Evolutionary conservation across 805 yeast genomes (phyloP).

Genomic region (Candida suzukii): DNA sequence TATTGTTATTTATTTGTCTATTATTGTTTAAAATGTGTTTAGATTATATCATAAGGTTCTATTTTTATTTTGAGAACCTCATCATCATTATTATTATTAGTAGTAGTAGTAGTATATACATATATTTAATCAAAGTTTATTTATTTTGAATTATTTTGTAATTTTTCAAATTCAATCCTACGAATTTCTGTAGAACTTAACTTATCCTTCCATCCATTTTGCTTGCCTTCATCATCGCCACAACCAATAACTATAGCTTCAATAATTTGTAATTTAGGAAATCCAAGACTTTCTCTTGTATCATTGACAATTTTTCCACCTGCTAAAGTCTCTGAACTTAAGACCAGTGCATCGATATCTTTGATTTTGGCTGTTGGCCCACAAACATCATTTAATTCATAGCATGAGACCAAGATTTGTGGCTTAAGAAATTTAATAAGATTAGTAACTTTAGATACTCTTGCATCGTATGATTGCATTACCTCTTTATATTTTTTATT

Average conservation of each 20-base stretch:
- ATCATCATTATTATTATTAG: not conserved
- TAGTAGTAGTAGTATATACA: not conserved
- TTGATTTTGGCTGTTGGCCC: conserved; percentile 85
- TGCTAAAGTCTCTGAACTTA: conserved; percentile 68
- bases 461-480: conserved; percentile 48
- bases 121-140: not conserved
- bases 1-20: too few species aligned
- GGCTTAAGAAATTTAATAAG: conserved; percentile 50
- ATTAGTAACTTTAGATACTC: conserved; percentile 38
- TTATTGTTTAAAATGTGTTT: too few species aligned
- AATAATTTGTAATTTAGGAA: conserved; percentile 42
- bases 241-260: conserved; percentile 66
- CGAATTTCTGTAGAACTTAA: conserved; percentile 82
- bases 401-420: conserved; percentile 37
- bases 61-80: not conserved
- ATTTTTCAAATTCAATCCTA: conserved; percentile 24
- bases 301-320: conserved; percentile 76
- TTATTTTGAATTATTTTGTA: not conserved
- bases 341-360: conserved; percentile 71
- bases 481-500: conserved; percentile 69
- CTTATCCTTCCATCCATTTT: conserved; percentile 55
- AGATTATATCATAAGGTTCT: too few species aligned
- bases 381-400: conserved; percentile 74
- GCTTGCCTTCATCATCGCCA: conserved; percentile 48
- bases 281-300: conserved; percentile 49